phyloP scores from a whole-genome alignment of 1,139 yeast genomes.

The Schwanniomyces etchellsii region DNA sequence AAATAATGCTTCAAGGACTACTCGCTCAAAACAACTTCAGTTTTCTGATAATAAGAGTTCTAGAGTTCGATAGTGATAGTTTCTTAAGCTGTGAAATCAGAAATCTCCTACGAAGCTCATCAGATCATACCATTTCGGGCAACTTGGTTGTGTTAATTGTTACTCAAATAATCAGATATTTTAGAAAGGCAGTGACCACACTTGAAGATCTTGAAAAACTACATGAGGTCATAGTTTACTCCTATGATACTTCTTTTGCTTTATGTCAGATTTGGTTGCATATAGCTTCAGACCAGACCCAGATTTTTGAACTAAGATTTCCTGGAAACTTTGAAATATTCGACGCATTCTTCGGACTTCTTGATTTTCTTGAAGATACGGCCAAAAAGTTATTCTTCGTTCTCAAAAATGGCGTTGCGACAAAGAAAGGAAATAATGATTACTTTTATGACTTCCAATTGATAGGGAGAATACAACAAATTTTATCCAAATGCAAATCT shows the following conservation, averaged over 20 bases:
- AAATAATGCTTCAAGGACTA: too few relatives aligned
- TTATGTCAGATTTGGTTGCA: conserved; percentile 26
- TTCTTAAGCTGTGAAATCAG: background rate
- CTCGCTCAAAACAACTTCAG: too few relatives aligned
- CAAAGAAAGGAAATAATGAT: background rate
- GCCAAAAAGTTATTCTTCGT: background rate
- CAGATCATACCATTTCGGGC: background rate
- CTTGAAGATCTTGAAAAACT: background rate
- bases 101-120: background rate
- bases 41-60: too few relatives aligned
- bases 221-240: conserved; percentile 7
- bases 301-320: too few relatives aligned
- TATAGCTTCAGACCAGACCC: too few relatives aligned
- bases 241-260: conserved; percentile 6
- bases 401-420: background rate
- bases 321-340: conserved; percentile 31
- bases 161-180: conserved; percentile 9
- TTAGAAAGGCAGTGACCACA: conserved; percentile 1
- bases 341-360: conserved; percentile 9
- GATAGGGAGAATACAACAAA: conserved; percentile 5
- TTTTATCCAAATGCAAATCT: background rate
- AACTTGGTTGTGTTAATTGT: conserved; percentile 16
- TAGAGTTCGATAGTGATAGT: conserved; percentile 6
- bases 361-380: background rate
- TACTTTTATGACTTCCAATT: conserved; percentile 4